Evolutionary conservation across 129 eudicot genomes (phyloP).

Genomic region (Saussurea involucrata): DNA sequence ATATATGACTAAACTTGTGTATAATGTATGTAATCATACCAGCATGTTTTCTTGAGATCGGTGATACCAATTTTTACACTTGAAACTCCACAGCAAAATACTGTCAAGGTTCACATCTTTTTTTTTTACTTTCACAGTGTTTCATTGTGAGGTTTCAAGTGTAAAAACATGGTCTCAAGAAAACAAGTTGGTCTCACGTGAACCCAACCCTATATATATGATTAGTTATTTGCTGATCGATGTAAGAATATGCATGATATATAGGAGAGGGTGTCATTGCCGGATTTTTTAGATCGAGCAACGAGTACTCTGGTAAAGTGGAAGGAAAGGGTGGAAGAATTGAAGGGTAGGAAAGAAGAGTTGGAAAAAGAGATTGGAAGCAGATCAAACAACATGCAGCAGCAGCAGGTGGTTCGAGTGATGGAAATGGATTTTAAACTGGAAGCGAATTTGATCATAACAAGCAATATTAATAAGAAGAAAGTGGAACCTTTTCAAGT

Average conservation of each 20-base stretch:
- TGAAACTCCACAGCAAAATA: no score
- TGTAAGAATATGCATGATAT: no score
- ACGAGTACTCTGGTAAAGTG: neutral
- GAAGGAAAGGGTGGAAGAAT: neutral
- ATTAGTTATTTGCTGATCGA: neutral
- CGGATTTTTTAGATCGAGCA: constrained; percentile 21
- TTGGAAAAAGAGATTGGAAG: neutral
- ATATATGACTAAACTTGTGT: no score
- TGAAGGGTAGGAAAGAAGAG: constrained; percentile 13
- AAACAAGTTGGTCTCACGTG: no score
- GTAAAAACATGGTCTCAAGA: no score
- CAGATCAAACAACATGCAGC: neutral
- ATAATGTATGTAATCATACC: no score
- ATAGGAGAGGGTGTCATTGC: constrained; percentile 18
- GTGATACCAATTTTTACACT: no score
- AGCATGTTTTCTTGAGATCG: no score
- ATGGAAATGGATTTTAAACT: neutral
- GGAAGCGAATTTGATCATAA: constrained; percentile 16
- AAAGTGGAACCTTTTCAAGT: neutral
- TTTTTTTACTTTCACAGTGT: no score
- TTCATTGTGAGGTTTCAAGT: no score
- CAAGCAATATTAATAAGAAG: neutral
- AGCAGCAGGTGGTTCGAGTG: neutral
- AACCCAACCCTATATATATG: neutral
- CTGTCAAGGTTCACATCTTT: no score